These are phyloP conservation scores for Solanum arcanum DNA, from an alignment of 257 asterid genomes.

Conservation along the genomic window DNA sequence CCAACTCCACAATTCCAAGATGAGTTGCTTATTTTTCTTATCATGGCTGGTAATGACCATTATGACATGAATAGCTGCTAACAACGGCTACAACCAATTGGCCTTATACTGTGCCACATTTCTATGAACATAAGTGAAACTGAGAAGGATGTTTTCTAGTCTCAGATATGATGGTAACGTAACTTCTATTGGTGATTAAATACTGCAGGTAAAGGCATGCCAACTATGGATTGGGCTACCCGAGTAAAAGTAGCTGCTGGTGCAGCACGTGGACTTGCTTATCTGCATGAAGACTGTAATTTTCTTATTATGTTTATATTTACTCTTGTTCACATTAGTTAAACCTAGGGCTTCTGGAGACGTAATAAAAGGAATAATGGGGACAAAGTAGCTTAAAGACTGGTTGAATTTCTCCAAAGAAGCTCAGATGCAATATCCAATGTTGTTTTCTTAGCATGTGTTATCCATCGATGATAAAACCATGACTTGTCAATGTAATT, in stretches of 20 bases:
- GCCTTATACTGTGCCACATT: background rate
- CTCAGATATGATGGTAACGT: background rate
- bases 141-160: background rate
- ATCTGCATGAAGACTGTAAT: slow-evolving; percentile 92
- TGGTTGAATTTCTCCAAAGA: background rate
- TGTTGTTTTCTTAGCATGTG: background rate
- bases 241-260: slow-evolving; percentile 87
- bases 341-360: background rate
- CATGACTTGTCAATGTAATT: background rate
- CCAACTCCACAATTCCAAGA: background rate
- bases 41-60: background rate
- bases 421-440: background rate
- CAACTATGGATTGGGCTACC: slow-evolving; percentile 66
- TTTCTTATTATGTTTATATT: background rate
- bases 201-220: slow-evolving; percentile 33
- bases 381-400: background rate
- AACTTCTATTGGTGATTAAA: background rate
- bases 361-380: background rate
- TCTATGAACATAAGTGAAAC: background rate
- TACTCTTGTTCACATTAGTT: background rate
- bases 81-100: background rate
- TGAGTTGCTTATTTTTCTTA: background rate
- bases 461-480: background rate
- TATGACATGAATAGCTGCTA: background rate
- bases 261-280: slow-evolving; percentile 87